A percentile compares a stretch with the other conserved stretches of the same genome.
These are phyloP conservation scores for Gynostemma pentaphyllum DNA, from an alignment of 306 rosid species.

Conservation along the genomic window DNA sequence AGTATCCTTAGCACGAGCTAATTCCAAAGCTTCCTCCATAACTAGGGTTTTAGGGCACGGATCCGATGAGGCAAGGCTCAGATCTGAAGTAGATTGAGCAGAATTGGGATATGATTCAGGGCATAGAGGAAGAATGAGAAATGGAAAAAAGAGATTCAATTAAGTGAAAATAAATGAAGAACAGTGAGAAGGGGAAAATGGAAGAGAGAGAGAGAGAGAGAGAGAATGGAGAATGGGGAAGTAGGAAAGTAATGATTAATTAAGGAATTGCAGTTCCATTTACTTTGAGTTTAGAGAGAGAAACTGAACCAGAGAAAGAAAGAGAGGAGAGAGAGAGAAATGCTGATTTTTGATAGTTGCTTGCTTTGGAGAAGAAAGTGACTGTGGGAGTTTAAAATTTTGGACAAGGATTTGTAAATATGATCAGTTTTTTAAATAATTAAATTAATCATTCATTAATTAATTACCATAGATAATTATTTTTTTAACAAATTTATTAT, in stretches of 20 bases:
- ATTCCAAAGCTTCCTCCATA: slow-evolving; percentile 97
- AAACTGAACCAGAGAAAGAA: neutral
- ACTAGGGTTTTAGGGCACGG: slow-evolving; percentile 11
- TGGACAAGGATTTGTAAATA: neutral
- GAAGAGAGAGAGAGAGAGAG: neutral
- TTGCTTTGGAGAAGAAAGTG: slow-evolving; percentile 13
- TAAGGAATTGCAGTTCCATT: neutral
- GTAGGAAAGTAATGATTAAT: neutral
- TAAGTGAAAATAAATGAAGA: neutral
- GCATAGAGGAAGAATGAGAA: slow-evolving; percentile 8
- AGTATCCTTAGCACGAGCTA: slow-evolving; percentile 92
- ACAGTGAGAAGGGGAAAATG: neutral
- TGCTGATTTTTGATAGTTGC: neutral
- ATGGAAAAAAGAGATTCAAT: neutral
- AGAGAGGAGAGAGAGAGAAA: slow-evolving; percentile 15
- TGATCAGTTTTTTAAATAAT: too few species aligned
- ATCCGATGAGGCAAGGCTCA: slow-evolving; percentile 27
- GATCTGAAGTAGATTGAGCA: slow-evolving; percentile 27
- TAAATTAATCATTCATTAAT: too few species aligned
- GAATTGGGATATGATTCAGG: slow-evolving; percentile 6
- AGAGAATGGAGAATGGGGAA: too few species aligned
- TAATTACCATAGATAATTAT: too few species aligned
- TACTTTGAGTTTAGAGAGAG: too few species aligned
- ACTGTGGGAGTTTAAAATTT: neutral
- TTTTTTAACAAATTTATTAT: too few species aligned